Evolutionary conservation across 805 yeast species (phyloP), one percentile per base, ranked within the genome.

Genomic region (Maudiozyma saulgeensis): DNA sequence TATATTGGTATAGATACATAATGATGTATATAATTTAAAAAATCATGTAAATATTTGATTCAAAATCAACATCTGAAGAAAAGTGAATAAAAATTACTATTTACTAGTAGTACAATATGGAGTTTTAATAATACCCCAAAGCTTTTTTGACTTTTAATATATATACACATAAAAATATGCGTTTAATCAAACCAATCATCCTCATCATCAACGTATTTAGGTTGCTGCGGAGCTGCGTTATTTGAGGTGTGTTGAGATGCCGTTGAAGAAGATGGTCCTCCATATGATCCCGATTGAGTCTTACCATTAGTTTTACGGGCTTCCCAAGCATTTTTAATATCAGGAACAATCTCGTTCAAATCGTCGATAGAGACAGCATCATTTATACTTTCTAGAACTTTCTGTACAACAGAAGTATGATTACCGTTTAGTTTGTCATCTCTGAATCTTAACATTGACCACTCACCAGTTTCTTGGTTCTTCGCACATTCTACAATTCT

Each of bases 381-480:
- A 53, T 81, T 79, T 40, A 93, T 93, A 61, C 95, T 84, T 54
- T 81, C 80, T 43, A 91, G 68, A 34, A 93, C 89, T 61, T 85
- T 91, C 52, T 80, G 80, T 6, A 90, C 96, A 23, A 87, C 89
- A 12, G 81, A 72, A 15, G 81, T 67, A 65, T 88, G 96, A 65
- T 93, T 93, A 8, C 95, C 98, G 61, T 86, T 83, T 16, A 77
- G 67, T 62, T 93, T 93, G 67, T 93, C 99, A 68, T 93, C 96
- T 63, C 99, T 76, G 66, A 91, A 93, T 52, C 99, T 74, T 50
- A 91, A 65, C 71, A 87, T 74, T 51, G 80, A 79, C 99, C 99
- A 93, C 43, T 75, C 77, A 3, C 84, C 83, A 19, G 68, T 68
- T 44, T 76, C 74, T 23, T 71, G 69, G 52, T 81, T 84, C 61